phyloP scores from a whole-genome alignment of 2,329 filamentous ascomycete species.

The Ceratocystis alfenasii region DNA sequence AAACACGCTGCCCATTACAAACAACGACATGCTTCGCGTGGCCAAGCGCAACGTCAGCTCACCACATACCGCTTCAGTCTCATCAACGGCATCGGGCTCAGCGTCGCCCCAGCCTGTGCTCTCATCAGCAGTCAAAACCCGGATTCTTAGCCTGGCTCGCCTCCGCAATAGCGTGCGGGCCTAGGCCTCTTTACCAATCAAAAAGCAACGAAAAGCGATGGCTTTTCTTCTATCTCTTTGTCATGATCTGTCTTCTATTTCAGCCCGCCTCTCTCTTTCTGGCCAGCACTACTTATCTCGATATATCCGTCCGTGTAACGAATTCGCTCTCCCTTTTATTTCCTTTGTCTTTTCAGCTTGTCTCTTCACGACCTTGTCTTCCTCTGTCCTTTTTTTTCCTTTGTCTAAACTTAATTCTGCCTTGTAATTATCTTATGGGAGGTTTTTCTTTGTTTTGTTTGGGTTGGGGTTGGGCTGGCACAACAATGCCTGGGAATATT shows the following conservation, averaged over 20 bases:
- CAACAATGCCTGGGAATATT: too few relatives aligned
- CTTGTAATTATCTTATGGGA: neutral
- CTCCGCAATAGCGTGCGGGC: constrained; percentile 16
- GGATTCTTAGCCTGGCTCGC: constrained; percentile 19
- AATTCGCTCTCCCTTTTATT: constrained; percentile 17
- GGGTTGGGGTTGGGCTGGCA: too few relatives aligned
- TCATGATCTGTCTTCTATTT: constrained; percentile 4
- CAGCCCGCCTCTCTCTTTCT: neutral
- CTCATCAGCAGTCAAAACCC: constrained; percentile 22
- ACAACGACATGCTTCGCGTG: constrained; percentile 37
- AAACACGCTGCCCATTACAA: constrained; percentile 32
- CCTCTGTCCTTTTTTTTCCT: neutral
- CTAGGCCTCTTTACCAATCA: neutral
- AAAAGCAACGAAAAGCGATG: neutral
- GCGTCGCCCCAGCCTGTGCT: constrained; percentile 9
- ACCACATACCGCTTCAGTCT: constrained; percentile 20
- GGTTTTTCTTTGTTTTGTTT: neutral
- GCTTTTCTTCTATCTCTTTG: constrained; percentile 11
- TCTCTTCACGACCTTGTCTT: constrained; percentile 1
- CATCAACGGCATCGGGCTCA: constrained; percentile 20
- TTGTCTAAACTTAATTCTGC: constrained; percentile 6
- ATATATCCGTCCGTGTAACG: constrained; percentile 5
- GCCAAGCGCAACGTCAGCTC: constrained; percentile 34
- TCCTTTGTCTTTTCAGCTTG: constrained; percentile 10
- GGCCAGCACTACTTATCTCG: neutral